These are phyloP conservation scores for Tolypocladium amazonense DNA, from an alignment of 2,329 filamentous ascomycete genomes.

Conservation along the genomic window DNA sequence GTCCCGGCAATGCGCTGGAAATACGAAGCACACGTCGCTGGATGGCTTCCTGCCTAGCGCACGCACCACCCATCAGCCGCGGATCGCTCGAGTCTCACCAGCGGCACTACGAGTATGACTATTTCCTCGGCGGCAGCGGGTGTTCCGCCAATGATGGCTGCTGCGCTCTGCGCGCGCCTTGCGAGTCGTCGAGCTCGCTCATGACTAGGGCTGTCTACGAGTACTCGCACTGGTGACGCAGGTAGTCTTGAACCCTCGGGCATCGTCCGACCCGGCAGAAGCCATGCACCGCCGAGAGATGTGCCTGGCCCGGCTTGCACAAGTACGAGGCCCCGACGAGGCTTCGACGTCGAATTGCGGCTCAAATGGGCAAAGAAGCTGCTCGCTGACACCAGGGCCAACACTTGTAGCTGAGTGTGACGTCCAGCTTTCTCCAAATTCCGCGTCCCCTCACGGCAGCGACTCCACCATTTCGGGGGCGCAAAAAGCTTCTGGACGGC, in stretches of 20 bases:
- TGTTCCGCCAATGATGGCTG: not conserved
- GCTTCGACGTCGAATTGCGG: not conserved
- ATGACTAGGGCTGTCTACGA: not conserved
- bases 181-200: not conserved
- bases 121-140: not conserved
- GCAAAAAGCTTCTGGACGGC: conserved; percentile 12
- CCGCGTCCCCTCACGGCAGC: conserved; percentile 8
- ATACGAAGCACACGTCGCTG: not conserved
- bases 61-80: not conserved
- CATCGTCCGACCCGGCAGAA: not conserved
- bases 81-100: not conserved
- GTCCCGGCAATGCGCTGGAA: not conserved
- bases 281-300: not conserved
- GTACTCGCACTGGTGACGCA: not conserved
- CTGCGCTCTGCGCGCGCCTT: not conserved
- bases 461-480: conserved; percentile 10
- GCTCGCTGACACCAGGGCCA: not conserved
- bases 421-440: conserved; percentile 4
- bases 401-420: not conserved
- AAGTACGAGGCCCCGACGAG: not conserved
- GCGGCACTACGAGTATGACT: too few species aligned
- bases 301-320: not conserved
- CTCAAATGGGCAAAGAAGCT: not conserved
- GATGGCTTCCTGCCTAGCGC: not conserved
- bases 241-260: not conserved